Percentiles rank a stretch among this genome's conserved stretches.
Evolutionary conservation across 306 rosid species (phyloP).

Genomic region (Lotus japonicus): DNA sequence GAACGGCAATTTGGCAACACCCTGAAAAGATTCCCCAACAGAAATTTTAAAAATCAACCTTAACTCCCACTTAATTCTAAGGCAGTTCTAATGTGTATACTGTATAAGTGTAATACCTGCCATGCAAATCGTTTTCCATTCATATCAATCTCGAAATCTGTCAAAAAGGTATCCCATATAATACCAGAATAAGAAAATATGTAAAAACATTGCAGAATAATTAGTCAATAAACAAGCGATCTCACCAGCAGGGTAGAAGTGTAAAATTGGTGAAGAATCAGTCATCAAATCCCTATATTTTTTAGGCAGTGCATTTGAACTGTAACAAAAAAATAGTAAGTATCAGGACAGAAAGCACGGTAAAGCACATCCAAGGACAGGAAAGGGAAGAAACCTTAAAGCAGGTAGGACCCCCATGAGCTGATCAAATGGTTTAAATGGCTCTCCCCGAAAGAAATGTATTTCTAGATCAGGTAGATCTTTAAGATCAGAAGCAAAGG

Average conservation of each 20-base stretch:
- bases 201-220: slow-evolving; percentile 13
- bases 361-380: slow-evolving; percentile 14
- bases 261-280: slow-evolving; percentile 61
- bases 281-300: slow-evolving; percentile 79
- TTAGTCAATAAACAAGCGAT: slow-evolving; percentile 7
- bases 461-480: slow-evolving; percentile 78
- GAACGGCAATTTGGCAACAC: slow-evolving; percentile 94
- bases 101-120: slow-evolving; percentile 56
- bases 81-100: background rate
- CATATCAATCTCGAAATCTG: slow-evolving; percentile 98
- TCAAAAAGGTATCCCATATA: slow-evolving; percentile 19
- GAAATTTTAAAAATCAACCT: background rate
- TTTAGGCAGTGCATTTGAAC: slow-evolving; percentile 85
- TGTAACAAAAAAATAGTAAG: slow-evolving; percentile 36
- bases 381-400: slow-evolving; percentile 54
- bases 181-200: background rate
- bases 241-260: slow-evolving; percentile 86
- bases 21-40: slow-evolving; percentile 42
- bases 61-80: slow-evolving; percentile 14
- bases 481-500: slow-evolving; percentile 94
- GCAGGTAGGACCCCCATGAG: slow-evolving; percentile 98
- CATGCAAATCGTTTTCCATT: slow-evolving; percentile 94
- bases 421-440: slow-evolving; percentile 96
- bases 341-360: slow-evolving; percentile 9
- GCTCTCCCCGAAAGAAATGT: slow-evolving; percentile 77